Evolutionary conservation across 75 land plant genomes (phyloP).

Genomic region (Selaginella tamariscina): DNA sequence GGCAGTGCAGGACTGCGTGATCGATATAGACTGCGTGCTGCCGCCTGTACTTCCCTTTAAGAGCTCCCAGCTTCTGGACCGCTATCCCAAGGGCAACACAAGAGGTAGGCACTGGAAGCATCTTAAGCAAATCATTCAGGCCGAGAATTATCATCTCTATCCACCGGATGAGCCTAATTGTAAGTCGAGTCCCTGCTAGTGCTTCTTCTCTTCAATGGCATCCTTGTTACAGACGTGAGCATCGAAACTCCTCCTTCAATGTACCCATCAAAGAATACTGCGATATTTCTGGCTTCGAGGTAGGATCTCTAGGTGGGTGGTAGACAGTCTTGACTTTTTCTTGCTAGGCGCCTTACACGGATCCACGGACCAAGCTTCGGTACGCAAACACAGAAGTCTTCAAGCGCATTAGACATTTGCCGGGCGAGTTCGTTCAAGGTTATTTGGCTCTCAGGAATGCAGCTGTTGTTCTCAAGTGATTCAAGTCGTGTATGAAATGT

Average conservation of each 20-base stretch:
- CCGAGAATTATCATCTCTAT: conserved; percentile 62
- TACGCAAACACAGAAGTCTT: conserved; percentile 73
- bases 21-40: conserved; percentile 55
- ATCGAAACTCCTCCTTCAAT: conserved; percentile 87
- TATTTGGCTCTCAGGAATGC: conserved; percentile 79
- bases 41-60: conserved; percentile 60
- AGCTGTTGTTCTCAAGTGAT: conserved; percentile 63
- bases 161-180: conserved; percentile 66
- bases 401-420: conserved; percentile 54
- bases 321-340: not conserved
- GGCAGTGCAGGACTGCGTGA: too few species aligned
- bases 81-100: conserved; percentile 83
- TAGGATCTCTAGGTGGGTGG: conserved; percentile 12
- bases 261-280: conserved; percentile 82
- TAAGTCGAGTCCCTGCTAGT: too few species aligned
- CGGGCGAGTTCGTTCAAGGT: conserved; percentile 58
- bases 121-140: conserved; percentile 86
- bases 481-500: too few species aligned
- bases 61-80: conserved; percentile 57
- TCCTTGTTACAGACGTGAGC: conserved; percentile 46
- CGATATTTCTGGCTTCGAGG: conserved; percentile 92
- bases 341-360: conserved; percentile 71
- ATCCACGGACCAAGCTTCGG: conserved; percentile 77
- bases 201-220: conserved; percentile 7
- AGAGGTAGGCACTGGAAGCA: conserved; percentile 92